These are phyloP conservation scores for Suillus lakei DNA, from an alignment of 768 basidiomycete species.

Conservation along the genomic window DNA sequence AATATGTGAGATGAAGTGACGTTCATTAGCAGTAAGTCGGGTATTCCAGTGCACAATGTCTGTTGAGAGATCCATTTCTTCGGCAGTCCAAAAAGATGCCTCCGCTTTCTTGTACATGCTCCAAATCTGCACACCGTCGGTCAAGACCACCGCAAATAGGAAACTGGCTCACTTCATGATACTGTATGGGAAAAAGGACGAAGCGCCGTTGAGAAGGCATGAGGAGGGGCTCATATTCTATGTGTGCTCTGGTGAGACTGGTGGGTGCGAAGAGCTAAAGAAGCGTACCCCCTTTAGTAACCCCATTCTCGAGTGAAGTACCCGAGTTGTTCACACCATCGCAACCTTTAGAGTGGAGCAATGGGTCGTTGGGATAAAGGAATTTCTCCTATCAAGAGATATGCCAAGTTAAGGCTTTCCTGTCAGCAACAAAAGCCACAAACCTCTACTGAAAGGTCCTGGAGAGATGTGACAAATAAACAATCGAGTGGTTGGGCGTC, in stretches of 20 bases:
- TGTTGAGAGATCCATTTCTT: constrained; percentile 89
- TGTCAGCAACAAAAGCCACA: background rate
- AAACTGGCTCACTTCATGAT: constrained; percentile 70
- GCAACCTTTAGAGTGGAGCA: background rate
- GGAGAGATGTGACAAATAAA: background rate
- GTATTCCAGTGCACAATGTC: constrained; percentile 86
- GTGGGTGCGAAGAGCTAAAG: too few relatives aligned
- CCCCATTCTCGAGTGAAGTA: background rate
- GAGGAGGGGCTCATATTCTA: constrained; percentile 66
- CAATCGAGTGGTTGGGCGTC: background rate
- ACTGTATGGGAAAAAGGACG: constrained; percentile 90
- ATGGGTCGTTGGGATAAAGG: background rate
- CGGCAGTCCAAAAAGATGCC: constrained; percentile 93
- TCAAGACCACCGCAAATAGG: background rate
- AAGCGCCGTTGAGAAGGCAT: constrained; percentile 76
- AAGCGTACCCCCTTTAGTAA: background rate
- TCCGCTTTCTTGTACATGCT: constrained; percentile 94
- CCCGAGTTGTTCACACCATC: background rate
- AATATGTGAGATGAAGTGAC: constrained; percentile 89
- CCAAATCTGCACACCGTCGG: constrained; percentile 70
- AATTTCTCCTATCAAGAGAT: background rate
- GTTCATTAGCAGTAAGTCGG: constrained; percentile 80
- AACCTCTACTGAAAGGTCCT: background rate
- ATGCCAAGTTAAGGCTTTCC: background rate
- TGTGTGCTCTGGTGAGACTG: background rate